phyloP scores from a whole-genome alignment of 2,329 filamentous ascomycete species.

The Trichoderma endophyticum region DNA sequence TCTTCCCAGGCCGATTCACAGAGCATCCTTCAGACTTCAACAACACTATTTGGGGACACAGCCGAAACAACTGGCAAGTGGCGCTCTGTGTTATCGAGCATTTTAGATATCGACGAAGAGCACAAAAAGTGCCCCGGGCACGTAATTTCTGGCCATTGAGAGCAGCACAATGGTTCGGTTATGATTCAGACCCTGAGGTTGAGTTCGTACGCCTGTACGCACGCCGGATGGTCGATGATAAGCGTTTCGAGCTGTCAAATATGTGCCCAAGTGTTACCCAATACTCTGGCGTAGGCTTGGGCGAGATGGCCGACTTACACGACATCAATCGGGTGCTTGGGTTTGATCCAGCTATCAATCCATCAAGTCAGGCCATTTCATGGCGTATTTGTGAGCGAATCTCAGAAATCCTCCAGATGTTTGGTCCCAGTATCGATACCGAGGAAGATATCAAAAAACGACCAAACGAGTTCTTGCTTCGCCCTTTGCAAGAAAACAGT shows the following conservation, averaged over 20 bases:
- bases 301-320: not conserved
- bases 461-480: not conserved
- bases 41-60: not conserved
- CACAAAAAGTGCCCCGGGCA: not conserved
- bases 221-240: not conserved
- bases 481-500: not conserved
- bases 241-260: not conserved
- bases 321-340: not conserved
- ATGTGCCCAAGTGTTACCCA: not conserved
- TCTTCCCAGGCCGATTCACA: not conserved
- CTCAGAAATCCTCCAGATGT: not conserved
- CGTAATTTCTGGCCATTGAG: not conserved
- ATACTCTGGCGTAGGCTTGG: not conserved
- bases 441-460: not conserved
- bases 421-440: not conserved
- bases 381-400: not conserved
- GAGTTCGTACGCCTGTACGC: not conserved
- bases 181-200: not conserved
- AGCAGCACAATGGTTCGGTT: not conserved
- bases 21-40: not conserved
- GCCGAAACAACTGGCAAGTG: not conserved
- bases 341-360: not conserved
- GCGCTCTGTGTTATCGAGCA: not conserved
- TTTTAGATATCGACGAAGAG: not conserved
- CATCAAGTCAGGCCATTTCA: not conserved